Percentiles rank a stretch among this genome's conserved stretches.
Evolutionary conservation across 2,329 filamentous ascomycete species (phyloP).

Genomic region (Cladophialophora bantiana): DNA sequence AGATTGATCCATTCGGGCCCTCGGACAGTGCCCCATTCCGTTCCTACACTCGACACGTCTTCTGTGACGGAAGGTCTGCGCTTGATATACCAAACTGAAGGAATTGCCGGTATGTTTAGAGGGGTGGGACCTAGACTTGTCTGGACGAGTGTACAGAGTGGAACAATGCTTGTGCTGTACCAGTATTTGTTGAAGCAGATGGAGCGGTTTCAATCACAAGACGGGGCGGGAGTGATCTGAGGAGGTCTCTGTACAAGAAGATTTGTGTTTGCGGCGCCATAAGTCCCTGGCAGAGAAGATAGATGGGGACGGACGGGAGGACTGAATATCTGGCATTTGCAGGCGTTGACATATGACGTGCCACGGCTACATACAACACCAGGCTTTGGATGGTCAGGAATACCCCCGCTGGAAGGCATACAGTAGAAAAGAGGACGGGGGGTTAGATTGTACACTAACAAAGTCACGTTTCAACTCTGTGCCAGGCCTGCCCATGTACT

Average conservation of each 20-base stretch:
- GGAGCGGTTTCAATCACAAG: conserved; percentile 53
- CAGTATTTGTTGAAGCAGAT: conserved; percentile 83
- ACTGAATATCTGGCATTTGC: conserved; percentile 12
- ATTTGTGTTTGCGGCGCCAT: background rate
- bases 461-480: conserved; percentile 24
- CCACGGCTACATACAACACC: background rate
- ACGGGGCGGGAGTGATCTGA: conserved; percentile 35
- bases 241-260: conserved; percentile 23
- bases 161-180: conserved; percentile 95
- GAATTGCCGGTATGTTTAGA: conserved; percentile 87
- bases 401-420: conserved; percentile 12
- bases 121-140: conserved; percentile 91
- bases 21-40: conserved; percentile 73
- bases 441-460: conserved; percentile 31
- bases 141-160: conserved; percentile 97
- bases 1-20: conserved; percentile 39
- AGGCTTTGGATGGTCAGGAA: conserved; percentile 18
- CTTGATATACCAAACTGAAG: conserved; percentile 90
- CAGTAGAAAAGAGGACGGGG: conserved; percentile 9
- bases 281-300: background rate
- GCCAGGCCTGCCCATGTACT: background rate
- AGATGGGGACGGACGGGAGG: conserved; percentile 2
- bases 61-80: conserved; percentile 84
- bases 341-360: conserved; percentile 16
- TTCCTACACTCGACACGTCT: conserved; percentile 83